Percentiles rank a stretch among this genome's conserved stretches.
Conservation (phyloP, 345 rosid species). For the Citrus australasica region DNA sequence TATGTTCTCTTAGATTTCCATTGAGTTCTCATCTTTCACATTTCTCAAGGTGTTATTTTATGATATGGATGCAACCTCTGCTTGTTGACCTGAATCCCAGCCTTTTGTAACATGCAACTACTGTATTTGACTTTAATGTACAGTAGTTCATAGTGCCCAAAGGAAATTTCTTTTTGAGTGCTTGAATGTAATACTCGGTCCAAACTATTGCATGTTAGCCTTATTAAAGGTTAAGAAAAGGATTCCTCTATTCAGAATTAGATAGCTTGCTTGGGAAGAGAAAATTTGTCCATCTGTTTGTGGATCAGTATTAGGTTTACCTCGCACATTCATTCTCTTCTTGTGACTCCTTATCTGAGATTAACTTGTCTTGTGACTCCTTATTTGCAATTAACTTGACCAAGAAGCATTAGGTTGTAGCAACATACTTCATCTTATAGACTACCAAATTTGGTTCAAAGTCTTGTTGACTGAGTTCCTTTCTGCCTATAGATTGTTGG, state of each 20-base stretch:
- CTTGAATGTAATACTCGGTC: neutral
- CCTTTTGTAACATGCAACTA: neutral
- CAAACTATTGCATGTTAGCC: neutral
- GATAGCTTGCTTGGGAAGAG: neutral
- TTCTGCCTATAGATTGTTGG: constrained; percentile 44
- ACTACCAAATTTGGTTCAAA: neutral
- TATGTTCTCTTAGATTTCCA: constrained; percentile 33
- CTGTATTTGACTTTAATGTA: neutral
- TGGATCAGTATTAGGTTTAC: neutral
- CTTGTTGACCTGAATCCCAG: neutral
- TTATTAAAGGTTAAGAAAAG: neutral
- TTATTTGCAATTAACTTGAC: neutral
- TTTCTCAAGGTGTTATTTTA: neutral
- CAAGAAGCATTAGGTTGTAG: neutral
- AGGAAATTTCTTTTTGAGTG: neutral
- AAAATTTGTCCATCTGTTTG: neutral
- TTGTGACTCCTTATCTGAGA: neutral
- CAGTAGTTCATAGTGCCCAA: neutral
- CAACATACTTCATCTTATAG: neutral
- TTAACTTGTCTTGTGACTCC: neutral
- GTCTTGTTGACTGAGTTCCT: constrained; percentile 2
- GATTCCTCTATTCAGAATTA: neutral
- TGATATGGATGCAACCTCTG: neutral
- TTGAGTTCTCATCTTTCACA: neutral
- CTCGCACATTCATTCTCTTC: neutral